Base-by-base conservation (phyloP, 495 filamentous ascomycete species). In the Oidiodendron maius region DNA sequence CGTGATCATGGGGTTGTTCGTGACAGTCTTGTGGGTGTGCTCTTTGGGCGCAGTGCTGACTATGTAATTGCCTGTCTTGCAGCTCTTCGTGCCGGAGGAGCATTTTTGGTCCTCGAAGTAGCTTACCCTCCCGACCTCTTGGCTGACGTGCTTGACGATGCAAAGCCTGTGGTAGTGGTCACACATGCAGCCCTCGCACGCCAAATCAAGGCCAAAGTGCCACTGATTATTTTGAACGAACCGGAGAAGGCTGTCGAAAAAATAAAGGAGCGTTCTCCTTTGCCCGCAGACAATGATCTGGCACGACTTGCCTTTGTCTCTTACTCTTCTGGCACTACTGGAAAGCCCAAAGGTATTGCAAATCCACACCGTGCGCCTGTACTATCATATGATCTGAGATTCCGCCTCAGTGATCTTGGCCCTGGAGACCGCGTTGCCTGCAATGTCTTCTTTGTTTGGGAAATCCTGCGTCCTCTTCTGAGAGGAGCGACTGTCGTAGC, bases 381-480 rank as follows among this genome's bases (percentile, higher is more conserved):
- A 3, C 69, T 76, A 16, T 84, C 80, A 20, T 86, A 84, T 52
- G 66, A 84, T 53, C 53, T 84, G 47, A 66, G 82, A 63, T 86
- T 84, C 56, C 67, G 56, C 10, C 55, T 84, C 1, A 80, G 75
- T 46, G 80, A 86, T 59, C 63, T 82, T 4, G 62, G 71, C 20
- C 80, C 77, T 0, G 79, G 81, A 2, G 82, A 84, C 50, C 76
- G 82, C 1, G 81, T 84, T 10, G 82, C 82, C 16, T 86, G 81
- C 57, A 86, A 86, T 71, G 82, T 84, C 17, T 86, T 84, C 56
- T 86, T 86, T 59, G 66, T 86, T 42, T 86, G 82, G 82, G 82
- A 86, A 51, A 84, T 84, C n/a, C 48, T 86, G 22, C 76, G 82
- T 10, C 82, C 82, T 10, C 65, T 86, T n/a, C 51, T 86, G 39